A percentile compares a stretch with the other conserved stretches of the same genome.
These are phyloP conservation scores for Grammothele lineata DNA, from an alignment of 768 basidiomycete species.

Conservation along the genomic window DNA sequence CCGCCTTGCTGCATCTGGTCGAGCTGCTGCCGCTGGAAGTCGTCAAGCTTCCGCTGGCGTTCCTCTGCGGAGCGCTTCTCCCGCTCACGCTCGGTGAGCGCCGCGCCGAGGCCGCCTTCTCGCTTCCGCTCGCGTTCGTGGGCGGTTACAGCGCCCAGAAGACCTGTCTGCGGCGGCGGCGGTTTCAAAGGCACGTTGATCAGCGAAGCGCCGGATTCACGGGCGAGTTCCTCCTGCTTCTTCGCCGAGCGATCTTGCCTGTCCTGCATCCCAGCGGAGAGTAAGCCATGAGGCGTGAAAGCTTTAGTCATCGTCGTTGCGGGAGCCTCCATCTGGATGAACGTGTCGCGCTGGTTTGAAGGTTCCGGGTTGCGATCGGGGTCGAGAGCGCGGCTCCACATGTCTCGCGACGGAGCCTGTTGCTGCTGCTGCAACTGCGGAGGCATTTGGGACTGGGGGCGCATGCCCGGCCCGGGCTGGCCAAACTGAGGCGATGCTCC, in stretches of 20 bases:
- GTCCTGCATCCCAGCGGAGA: conserved; percentile 93
- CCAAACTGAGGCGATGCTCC: conserved; percentile 21
- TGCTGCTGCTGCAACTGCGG: conserved; percentile 25
- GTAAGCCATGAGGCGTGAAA: conserved; percentile 89
- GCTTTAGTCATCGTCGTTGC: conserved; percentile 84
- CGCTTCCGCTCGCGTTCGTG: conserved; percentile 93
- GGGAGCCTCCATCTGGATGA: conserved; percentile 71
- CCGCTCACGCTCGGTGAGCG: conserved; percentile 91
- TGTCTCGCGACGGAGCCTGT: conserved; percentile 52
- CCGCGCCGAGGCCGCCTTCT: conserved; percentile 92
- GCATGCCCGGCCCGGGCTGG: conserved; percentile 27
- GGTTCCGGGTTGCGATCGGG: conserved; percentile 30
- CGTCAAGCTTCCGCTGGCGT: conserved; percentile 88
- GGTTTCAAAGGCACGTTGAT: conserved; percentile 96
- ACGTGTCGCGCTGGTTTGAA: conserved; percentile 40
- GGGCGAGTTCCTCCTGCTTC: conserved; percentile 88
- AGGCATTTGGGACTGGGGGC: conserved; percentile 53
- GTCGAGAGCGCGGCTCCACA: conserved; percentile 91
- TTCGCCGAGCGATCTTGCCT: conserved; percentile 95
- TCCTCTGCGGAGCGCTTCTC: conserved; percentile 91
- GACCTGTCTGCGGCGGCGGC: conserved; percentile 89
- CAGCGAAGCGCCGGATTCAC: conserved; percentile 86
- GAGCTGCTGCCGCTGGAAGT: conserved; percentile 81
- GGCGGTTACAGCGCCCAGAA: conserved; percentile 93
- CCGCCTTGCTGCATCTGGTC: conserved; percentile 86